Percentiles rank a stretch among this genome's conserved stretches.
Evolutionary conservation across 768 basidiomycete genomes (phyloP).

Genomic region (Tremella mesenterica): DNA sequence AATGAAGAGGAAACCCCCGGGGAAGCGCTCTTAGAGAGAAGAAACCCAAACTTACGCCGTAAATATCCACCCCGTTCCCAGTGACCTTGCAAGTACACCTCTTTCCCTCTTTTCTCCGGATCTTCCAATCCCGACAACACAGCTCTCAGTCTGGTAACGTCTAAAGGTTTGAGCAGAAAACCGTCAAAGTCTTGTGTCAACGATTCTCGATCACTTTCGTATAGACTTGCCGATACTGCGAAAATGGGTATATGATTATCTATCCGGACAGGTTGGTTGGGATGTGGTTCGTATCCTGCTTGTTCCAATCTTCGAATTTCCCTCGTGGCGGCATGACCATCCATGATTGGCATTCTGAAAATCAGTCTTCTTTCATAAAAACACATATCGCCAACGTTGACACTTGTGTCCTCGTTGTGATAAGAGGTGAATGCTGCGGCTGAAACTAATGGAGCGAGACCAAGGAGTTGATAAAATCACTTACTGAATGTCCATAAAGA

Average conservation of each 20-base stretch:
- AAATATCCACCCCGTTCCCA: slow-evolving; percentile 46
- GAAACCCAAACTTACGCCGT: slow-evolving; percentile 34
- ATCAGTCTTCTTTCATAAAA: neutral
- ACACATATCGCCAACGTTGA: neutral
- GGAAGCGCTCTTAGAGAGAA: too few relatives aligned
- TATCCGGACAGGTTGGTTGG: slow-evolving; percentile 48
- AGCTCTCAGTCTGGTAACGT: slow-evolving; percentile 58
- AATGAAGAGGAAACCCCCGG: too few relatives aligned
- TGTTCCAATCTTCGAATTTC: slow-evolving; percentile 60
- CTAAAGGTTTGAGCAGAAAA: slow-evolving; percentile 75
- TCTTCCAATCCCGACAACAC: slow-evolving; percentile 59
- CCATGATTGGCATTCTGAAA: slow-evolving; percentile 66
- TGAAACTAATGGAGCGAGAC: neutral
- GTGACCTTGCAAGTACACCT: slow-evolving; percentile 47
- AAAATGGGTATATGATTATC: slow-evolving; percentile 69
- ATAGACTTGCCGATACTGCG: slow-evolving; percentile 68
- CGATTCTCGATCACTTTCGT: slow-evolving; percentile 54
- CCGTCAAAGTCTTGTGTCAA: slow-evolving; percentile 62
- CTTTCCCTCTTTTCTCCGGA: slow-evolving; percentile 49
- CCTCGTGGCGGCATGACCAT: slow-evolving; percentile 62
- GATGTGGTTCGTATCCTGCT: slow-evolving; percentile 8
- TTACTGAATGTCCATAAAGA: slow-evolving; percentile 78
- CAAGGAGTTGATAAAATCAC: too few relatives aligned
- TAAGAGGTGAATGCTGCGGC: neutral
- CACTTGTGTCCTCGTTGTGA: too few relatives aligned